A percentile compares a stretch with the other conserved stretches of the same genome.
Evolutionary conservation across 352 stramenopile species (phyloP).

Genomic region (Globisporangium nagaii): DNA sequence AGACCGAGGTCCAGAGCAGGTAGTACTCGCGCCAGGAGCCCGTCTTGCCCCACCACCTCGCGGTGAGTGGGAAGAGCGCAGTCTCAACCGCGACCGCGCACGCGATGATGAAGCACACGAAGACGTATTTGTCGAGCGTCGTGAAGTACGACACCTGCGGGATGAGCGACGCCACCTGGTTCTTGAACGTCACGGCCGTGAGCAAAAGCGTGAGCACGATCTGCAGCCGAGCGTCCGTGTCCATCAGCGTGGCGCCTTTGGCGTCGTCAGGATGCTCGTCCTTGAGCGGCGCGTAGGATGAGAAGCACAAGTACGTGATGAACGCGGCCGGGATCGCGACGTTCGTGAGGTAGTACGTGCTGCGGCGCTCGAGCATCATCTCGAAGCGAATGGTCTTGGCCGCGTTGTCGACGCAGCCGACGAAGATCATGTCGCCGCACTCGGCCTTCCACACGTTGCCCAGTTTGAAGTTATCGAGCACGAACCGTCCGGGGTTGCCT

Average conservation of each 20-base stretch:
- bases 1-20: constrained; percentile 16
- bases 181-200: constrained; percentile 63
- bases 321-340: constrained; percentile 22
- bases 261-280: background rate
- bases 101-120: constrained; percentile 57
- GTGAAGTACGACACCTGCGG: constrained; percentile 68
- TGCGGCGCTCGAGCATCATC: constrained; percentile 47
- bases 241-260: background rate
- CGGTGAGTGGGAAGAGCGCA: constrained; percentile 25
- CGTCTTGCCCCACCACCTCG: constrained; percentile 2
- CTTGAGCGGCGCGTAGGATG: constrained; percentile 4
- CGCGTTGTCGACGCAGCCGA: constrained; percentile 27
- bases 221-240: constrained; percentile 43
- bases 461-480: constrained; percentile 44
- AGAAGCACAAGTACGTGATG: constrained; percentile 9
- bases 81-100: constrained; percentile 52
- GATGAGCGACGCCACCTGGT: constrained; percentile 37
- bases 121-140: constrained; percentile 18
- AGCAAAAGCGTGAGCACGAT: constrained; percentile 56
- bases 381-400: constrained; percentile 40
- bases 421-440: constrained; percentile 43
- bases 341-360: constrained; percentile 51
- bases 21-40: constrained; percentile 23
- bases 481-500: constrained; percentile 35
- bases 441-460: constrained; percentile 53